Percentiles rank a stretch among this genome's conserved stretches.
phyloP scores from a whole-genome alignment of 78 protist genomes.

The Cavenderia fasciculata region DNA sequence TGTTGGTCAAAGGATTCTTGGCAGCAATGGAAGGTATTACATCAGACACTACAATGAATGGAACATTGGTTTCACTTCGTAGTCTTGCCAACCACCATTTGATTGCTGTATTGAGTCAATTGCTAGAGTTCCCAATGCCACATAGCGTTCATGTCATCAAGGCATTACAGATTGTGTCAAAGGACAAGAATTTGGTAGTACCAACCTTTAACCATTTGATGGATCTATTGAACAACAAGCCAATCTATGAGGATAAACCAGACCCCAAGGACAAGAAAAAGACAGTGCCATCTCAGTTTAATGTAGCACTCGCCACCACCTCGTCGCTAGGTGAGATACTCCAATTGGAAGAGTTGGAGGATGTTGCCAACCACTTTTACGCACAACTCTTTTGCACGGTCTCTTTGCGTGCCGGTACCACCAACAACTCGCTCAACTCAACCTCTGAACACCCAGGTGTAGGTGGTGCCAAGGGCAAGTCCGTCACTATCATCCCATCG shows the following conservation, averaged over 20 bases:
- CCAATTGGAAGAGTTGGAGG: slow-evolving; percentile 49
- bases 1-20: slow-evolving; percentile 41
- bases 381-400: slow-evolving; percentile 35
- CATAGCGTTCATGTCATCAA: slow-evolving; percentile 58
- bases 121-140: slow-evolving; percentile 79
- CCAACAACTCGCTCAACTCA: slow-evolving; percentile 42
- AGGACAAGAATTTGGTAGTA: slow-evolving; percentile 53
- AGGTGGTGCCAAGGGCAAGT: background rate
- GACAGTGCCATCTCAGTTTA: slow-evolving; percentile 35
- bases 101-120: slow-evolving; percentile 11
- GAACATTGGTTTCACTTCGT: slow-evolving; percentile 76
- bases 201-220: slow-evolving; percentile 52
- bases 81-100: slow-evolving; percentile 78
- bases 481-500: slow-evolving; percentile 28
- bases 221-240: slow-evolving; percentile 73
- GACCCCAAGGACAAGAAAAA: slow-evolving; percentile 65
- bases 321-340: slow-evolving; percentile 81
- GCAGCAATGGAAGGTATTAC: slow-evolving; percentile 56
- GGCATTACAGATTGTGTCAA: slow-evolving; percentile 71
- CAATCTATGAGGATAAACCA: slow-evolving; percentile 75
- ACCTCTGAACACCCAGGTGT: slow-evolving; percentile 17
- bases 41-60: slow-evolving; percentile 79
- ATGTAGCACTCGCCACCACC: slow-evolving; percentile 74
- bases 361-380: slow-evolving; percentile 22
- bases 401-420: slow-evolving; percentile 66